Base-by-base conservation (phyloP, 78 protist species). In the Dictyostelium capitatum region DNA sequence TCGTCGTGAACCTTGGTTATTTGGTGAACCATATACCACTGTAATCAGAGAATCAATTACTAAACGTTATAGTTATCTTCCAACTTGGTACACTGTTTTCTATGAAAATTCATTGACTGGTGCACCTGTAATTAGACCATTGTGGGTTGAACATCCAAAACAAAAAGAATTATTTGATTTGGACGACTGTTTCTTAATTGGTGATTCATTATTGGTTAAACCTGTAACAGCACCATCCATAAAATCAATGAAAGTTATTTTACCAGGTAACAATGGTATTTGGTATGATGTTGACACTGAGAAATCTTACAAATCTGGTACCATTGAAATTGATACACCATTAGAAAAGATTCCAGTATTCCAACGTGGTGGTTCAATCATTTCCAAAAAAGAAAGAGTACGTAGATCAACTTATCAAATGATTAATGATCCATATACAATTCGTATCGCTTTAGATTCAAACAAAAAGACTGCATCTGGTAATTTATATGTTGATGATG, bases 1-100 rank as follows among this genome's bases (percentile, higher is more conserved):
- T 75, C 95, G 99, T 53, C 89, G 99, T 50, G 99, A 99, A 80
- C 99, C 99, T 8, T 99, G 99, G 99, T 59, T 97, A 73, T 98
- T 98, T 50, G 99, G 95, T 19, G 99, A 96, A 43, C 96, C 92
- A 53, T 8, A 74, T 41, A 54, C 80, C 1, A 1, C 30, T 10
- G 17, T 25, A 53, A 90, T 97, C 41, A 82, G 99, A 20, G 47
- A 30, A 6, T 89, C 97, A 72, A 82, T 98, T 41, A 70, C 32
- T 30, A 37, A n/a, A 20, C 97, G 99, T 56, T 99, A 99, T 83
- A 69, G 30, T 25, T 92, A 96, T 57, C 92, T 99, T 12, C 99
- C 99, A 37, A 96, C 80, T 57, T 72, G 94, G 95, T 94, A 94
- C 77, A 87, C 96, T 19, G 6, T 70, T 17, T 97, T 97, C 96